phyloP scores from a whole-genome alignment of 495 filamentous ascomycete genomes.

The Aspergillus baeticus region DNA sequence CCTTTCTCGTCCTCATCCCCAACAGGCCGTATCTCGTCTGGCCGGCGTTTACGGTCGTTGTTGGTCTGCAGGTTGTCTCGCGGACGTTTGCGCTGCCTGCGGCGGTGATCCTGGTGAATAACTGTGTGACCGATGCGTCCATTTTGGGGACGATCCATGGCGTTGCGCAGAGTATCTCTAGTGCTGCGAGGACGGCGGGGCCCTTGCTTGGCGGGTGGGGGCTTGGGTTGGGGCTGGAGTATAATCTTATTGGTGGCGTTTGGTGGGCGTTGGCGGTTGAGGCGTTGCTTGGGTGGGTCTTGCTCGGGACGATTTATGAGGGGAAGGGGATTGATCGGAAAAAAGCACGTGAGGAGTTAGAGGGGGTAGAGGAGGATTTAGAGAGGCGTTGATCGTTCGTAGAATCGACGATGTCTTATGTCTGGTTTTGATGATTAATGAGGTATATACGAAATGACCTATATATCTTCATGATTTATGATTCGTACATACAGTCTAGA shows the following conservation, averaged over 20 bases:
- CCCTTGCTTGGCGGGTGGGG: slow-evolving; percentile 65
- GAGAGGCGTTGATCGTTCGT: not conserved
- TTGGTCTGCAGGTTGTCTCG: slow-evolving; percentile 67
- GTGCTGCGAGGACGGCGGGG: slow-evolving; percentile 60
- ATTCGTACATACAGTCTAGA: not conserved
- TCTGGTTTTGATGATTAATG: not conserved
- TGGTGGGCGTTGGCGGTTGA: slow-evolving; percentile 66
- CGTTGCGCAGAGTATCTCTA: slow-evolving; percentile 61
- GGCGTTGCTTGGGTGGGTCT: slow-evolving; percentile 48
- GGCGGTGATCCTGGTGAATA: slow-evolving; percentile 68
- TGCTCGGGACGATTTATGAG: slow-evolving; percentile 52
- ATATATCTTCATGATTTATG: not conserved
- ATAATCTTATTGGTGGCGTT: slow-evolving; percentile 64
- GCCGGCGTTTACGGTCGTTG: slow-evolving; percentile 56
- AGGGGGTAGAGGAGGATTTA: slow-evolving; percentile 22
- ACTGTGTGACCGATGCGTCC: slow-evolving; percentile 58
- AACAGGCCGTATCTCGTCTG: slow-evolving; percentile 47
- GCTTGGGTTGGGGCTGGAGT: slow-evolving; percentile 60
- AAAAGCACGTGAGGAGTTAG: slow-evolving; percentile 21
- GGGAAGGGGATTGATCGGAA: slow-evolving; percentile 45
- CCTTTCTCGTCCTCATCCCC: slow-evolving; percentile 65
- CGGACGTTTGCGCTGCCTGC: slow-evolving; percentile 70
- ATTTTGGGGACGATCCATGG: slow-evolving; percentile 72
- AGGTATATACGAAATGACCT: not conserved
- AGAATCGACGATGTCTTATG: not conserved